These are phyloP conservation scores for Phialophora tarda DNA, from an alignment of 2,329 filamentous ascomycete genomes.

Conservation along the genomic window DNA sequence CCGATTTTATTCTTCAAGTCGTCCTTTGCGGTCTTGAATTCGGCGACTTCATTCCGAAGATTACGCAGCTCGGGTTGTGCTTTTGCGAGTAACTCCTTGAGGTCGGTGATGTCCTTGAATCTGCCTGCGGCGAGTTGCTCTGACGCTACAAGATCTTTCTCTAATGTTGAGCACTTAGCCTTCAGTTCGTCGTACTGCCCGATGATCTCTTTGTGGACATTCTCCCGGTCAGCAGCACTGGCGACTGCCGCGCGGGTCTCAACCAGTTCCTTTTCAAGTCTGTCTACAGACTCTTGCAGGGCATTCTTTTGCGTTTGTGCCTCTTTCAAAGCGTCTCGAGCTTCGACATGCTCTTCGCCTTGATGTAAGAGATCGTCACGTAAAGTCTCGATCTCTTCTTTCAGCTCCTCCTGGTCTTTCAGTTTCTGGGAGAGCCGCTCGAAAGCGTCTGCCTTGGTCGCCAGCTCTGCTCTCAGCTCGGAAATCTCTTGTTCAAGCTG, in stretches of 20 bases:
- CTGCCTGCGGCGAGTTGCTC: conserved; percentile 84
- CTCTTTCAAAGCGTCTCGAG: conserved; percentile 75
- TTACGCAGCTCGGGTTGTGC: conserved; percentile 83
- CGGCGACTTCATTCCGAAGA: conserved; percentile 75
- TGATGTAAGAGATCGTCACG: conserved; percentile 78
- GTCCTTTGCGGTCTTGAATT: conserved; percentile 75
- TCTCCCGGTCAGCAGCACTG: conserved; percentile 48
- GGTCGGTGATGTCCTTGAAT: conserved; percentile 84
- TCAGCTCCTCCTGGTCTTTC: conserved; percentile 76
- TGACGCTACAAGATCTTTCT: conserved; percentile 83
- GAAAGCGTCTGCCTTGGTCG: conserved; percentile 73
- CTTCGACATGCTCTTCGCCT: conserved; percentile 82
- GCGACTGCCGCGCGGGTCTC: conserved; percentile 58
- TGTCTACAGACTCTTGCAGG: conserved; percentile 67
- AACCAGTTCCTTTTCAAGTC: conserved; percentile 73
- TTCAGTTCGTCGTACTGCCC: conserved; percentile 66
- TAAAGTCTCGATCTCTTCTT: conserved; percentile 84
- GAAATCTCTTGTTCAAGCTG: conserved; percentile 41
- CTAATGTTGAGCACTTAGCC: conserved; percentile 69
- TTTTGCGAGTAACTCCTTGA: conserved; percentile 80
- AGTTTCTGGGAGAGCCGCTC: conserved; percentile 72
- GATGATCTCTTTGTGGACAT: conserved; percentile 56
- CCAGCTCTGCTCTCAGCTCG: conserved; percentile 40
- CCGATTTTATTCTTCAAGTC: conserved; percentile 68
- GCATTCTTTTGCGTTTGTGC: conserved; percentile 71